Evolutionary conservation across 176 grass and related monocot genomes (phyloP).

Genomic region (Avena insularis): DNA sequence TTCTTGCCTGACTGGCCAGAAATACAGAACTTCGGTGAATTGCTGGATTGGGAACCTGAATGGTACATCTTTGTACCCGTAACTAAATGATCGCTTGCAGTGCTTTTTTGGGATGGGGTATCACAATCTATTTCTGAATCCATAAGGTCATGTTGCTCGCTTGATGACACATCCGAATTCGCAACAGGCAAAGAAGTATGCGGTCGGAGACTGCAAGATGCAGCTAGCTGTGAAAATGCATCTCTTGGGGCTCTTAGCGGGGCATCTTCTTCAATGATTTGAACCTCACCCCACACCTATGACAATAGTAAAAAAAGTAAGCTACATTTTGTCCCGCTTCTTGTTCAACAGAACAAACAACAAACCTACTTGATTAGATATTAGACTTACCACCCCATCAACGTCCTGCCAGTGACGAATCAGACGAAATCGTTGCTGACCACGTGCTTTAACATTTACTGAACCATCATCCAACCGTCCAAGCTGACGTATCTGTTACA

Average conservation of each 20-base stretch:
- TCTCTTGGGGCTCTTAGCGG: constrained; percentile 81
- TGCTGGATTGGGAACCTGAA: constrained; percentile 62
- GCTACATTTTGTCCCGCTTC: constrained; percentile 3
- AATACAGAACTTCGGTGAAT: constrained; percentile 50
- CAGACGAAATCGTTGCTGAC: constrained; percentile 85
- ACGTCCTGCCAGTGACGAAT: constrained; percentile 69
- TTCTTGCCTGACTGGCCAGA: constrained; percentile 41
- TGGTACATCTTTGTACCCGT: constrained; percentile 48
- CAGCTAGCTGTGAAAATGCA: constrained; percentile 76
- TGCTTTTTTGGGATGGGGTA: constrained; percentile 42
- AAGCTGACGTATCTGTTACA: constrained; percentile 75
- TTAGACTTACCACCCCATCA: constrained; percentile 74
- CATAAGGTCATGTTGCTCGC: constrained; percentile 47
- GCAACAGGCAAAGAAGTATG: constrained; percentile 37
- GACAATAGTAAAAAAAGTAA: constrained; percentile 34
- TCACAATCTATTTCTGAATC: constrained; percentile 52
- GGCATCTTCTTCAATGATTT: constrained; percentile 93
- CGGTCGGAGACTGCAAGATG: constrained; percentile 49
- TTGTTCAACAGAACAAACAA: constrained; percentile 27
- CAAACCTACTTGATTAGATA: neutral
- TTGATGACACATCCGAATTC: constrained; percentile 48
- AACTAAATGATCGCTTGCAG: constrained; percentile 53
- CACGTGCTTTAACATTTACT: constrained; percentile 87
- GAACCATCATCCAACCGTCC: constrained; percentile 67
- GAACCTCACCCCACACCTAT: constrained; percentile 86